These are phyloP conservation scores for Rosa multiflora DNA, from an alignment of 306 rosid genomes.

Conservation along the genomic window DNA sequence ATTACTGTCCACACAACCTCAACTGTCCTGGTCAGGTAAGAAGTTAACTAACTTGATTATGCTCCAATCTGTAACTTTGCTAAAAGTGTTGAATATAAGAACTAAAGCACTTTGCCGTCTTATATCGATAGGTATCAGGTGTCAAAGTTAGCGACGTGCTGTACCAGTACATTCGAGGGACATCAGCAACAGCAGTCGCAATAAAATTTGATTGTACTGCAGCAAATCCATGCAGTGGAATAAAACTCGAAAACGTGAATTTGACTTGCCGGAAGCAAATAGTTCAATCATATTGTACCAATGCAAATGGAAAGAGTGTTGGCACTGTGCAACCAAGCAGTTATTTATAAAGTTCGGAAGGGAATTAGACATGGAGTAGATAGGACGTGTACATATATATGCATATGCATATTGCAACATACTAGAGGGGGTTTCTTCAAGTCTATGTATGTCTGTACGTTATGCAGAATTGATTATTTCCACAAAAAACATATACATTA, in stretches of 20 bases:
- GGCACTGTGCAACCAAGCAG: constrained; percentile 18
- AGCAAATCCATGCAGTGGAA: constrained; percentile 17
- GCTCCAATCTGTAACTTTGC: neutral
- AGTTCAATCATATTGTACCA: constrained; percentile 19
- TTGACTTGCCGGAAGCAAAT: constrained; percentile 10
- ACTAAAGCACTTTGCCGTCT: neutral
- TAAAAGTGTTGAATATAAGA: neutral
- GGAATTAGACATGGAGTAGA: no score
- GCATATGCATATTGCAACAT: no score
- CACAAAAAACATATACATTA: no score
- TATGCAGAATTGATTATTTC: no score
- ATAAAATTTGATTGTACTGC: constrained; percentile 19
- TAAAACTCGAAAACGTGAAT: constrained; percentile 12
- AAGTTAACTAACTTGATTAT: neutral
- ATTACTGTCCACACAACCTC: constrained; percentile 26
- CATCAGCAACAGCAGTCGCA: constrained; percentile 16
- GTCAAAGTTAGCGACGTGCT: neutral
- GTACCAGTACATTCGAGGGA: constrained; percentile 14
- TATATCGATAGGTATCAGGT: neutral
- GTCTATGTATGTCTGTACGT: no score
- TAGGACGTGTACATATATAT: no score
- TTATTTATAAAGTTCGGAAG: neutral
- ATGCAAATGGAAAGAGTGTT: constrained; percentile 11
- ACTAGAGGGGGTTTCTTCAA: no score
- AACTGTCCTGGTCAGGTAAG: constrained; percentile 36